phyloP scores from a whole-genome alignment of 768 basidiomycete genomes.

The Russula compacta region DNA sequence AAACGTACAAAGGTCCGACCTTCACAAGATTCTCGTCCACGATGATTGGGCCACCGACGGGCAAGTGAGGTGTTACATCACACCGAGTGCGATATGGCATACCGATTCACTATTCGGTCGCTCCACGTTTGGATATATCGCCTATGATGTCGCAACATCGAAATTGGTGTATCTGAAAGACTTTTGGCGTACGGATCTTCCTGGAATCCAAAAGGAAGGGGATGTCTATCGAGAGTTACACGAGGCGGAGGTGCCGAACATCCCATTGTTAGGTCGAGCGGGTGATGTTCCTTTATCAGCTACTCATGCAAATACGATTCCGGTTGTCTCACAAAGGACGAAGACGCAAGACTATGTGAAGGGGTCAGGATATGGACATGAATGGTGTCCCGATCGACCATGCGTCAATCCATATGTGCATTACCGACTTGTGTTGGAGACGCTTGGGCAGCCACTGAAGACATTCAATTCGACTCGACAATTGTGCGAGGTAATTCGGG shows the following conservation, averaged over 20 bases:
- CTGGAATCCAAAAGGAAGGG: background rate
- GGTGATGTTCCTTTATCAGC: background rate
- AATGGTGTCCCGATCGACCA: background rate
- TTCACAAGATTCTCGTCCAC: background rate
- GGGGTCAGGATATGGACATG: background rate
- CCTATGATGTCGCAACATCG: background rate
- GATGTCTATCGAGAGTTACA: background rate
- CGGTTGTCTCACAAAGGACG: background rate
- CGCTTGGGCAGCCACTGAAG: background rate
- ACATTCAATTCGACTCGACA: conserved; percentile 3
- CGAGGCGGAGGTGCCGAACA: background rate
- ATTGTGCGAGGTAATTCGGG: background rate
- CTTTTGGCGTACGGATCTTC: background rate
- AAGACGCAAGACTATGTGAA: background rate
- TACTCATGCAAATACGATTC: background rate
- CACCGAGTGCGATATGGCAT: background rate
- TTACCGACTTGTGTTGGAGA: background rate
- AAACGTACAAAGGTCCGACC: background rate
- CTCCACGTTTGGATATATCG: background rate
- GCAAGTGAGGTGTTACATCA: background rate
- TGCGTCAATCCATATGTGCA: background rate
- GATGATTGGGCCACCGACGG: background rate
- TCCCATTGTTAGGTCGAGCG: background rate
- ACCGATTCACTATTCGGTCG: background rate
- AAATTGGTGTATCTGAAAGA: background rate